Conservation (phyloP, 192 early-diverging fungal species). For the Phlyctochytrium planicorne region DNA sequence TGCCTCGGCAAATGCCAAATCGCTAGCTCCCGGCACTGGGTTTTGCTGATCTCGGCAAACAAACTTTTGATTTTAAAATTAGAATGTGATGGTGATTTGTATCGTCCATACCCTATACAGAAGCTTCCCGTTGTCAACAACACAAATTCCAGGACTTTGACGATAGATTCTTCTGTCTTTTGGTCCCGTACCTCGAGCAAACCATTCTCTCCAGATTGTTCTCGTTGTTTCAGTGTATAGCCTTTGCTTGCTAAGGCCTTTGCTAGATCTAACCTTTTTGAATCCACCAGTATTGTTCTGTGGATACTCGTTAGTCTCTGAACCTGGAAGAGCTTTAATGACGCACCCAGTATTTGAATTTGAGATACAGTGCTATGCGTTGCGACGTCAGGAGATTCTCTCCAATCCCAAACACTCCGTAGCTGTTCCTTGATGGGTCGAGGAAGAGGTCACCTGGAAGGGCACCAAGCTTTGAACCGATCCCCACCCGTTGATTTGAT, state of each 20-base stretch:
- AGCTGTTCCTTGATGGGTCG: not conserved
- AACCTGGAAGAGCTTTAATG: no score
- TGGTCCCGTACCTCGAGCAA: not conserved
- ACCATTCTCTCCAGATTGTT: constrained; percentile 1
- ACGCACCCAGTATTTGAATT: no score
- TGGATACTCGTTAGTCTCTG: no score
- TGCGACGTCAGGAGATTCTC: no score
- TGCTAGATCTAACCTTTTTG: no score
- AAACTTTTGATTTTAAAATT: not conserved
- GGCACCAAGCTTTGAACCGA: no score
- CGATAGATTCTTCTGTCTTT: not conserved
- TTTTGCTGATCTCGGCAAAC: not conserved
- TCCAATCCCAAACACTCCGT: not conserved
- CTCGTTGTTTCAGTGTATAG: no score
- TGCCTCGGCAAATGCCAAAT: not conserved
- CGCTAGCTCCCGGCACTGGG: not conserved
- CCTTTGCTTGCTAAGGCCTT: not conserved
- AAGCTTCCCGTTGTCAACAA: not conserved
- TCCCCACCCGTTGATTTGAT: no score
- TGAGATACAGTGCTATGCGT: no score
- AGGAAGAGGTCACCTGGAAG: not conserved
- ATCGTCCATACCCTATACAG: not conserved
- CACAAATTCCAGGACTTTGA: not conserved
- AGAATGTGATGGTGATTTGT: not conserved
- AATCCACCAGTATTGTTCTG: not conserved